Base-by-base conservation (phyloP, 805 yeast genomes). In the Cyberlindnera petersonii region DNA sequence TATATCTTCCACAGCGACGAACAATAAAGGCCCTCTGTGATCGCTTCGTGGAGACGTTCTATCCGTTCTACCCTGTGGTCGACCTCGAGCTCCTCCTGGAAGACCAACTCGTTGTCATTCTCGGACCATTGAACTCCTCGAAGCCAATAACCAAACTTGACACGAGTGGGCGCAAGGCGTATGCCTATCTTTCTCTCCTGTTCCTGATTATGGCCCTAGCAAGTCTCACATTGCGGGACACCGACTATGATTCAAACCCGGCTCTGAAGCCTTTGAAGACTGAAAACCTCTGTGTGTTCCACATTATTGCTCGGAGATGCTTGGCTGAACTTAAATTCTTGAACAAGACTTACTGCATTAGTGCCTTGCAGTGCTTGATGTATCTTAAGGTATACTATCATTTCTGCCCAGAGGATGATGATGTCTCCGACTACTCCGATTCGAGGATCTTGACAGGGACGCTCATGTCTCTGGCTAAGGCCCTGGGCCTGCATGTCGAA, bases 401-500 rank as follows among this genome's bases (percentile, higher is more conserved):
- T 23, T 61, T 55, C 37, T 69, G 77, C 0, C 78, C 77, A 0
- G 80, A 75, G 47, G 75, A 73, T 49, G 81, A 80, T 24, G 79
- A 75, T 49, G 69, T 72, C 2, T 62, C 65, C 3, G 78, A 71
- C 39, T 71, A 68, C 24, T 73, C 74, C 9, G 75, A 69, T 35
- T 57, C 72, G 0, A 71, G 66, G 37, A 65, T 71, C 4, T 65
- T 67, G 38, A 58, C 69, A 4, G 74, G 76, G 2, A 56, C 71
- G 44, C 46, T 76, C 14, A 53, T 73, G 11, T 75, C 75, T 40
- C 69, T 73, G 70, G 81, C 75, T 0, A 60, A 65, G 18, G 62
- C 74, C 3, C 54, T 77, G 26, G 85, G 84, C 0, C 49, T 78
- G 28, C 71, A 78, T 50, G 61, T 79, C 35, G 82, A 78, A 39